Evolutionary conservation across 164 flowering plant species (phyloP).

Genomic region (Tinospora cordifolia): DNA sequence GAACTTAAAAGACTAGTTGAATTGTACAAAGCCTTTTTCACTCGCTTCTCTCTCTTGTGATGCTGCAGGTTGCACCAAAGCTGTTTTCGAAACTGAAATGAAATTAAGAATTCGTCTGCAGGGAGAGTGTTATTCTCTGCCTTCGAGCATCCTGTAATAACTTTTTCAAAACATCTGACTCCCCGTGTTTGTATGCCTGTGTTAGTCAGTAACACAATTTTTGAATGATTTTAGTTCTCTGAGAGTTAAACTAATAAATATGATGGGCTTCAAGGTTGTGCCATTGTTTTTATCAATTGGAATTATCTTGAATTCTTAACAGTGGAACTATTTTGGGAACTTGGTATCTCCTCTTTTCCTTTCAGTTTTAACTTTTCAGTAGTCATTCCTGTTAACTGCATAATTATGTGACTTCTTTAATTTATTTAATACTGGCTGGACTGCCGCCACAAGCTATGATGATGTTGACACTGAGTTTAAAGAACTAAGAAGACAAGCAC

Average conservation of each 20-base stretch:
- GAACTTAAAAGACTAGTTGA: neutral
- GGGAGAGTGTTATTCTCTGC: neutral
- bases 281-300: neutral
- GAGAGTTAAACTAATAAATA: constrained; percentile 8
- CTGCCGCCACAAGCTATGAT: too few relatives aligned
- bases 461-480: too few relatives aligned
- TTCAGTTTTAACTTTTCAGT: too few relatives aligned
- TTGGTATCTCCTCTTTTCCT: too few relatives aligned
- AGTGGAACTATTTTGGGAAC: too few relatives aligned
- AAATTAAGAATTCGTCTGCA: constrained; percentile 11
- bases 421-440: too few relatives aligned
- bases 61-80: constrained; percentile 52
- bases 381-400: too few relatives aligned
- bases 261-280: neutral
- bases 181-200: constrained; percentile 10
- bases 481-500: too few relatives aligned
- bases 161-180: constrained; percentile 5
- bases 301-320: too few relatives aligned
- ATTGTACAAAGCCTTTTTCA: neutral
- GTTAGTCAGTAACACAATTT: constrained; percentile 8
- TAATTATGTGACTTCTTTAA: too few relatives aligned
- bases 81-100: constrained; percentile 46
- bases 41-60: neutral
- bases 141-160: neutral
- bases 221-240: constrained; percentile 3